Evolutionary conservation across 352 stramenopile species (phyloP).

Genomic region (Globisporangium rhizosaccharum): DNA sequence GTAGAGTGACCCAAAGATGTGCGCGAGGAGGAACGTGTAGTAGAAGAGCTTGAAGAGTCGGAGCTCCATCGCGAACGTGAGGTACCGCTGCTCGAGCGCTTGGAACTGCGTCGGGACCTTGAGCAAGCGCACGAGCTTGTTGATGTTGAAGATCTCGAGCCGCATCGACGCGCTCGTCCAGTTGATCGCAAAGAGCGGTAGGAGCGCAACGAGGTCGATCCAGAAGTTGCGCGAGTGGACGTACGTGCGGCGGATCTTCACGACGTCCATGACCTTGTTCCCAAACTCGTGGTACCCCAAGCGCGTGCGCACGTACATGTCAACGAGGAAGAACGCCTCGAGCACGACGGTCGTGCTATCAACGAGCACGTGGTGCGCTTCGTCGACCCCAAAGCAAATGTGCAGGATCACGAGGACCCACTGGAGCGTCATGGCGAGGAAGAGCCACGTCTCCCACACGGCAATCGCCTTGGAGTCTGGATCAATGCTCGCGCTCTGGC

Average conservation of each 20-base stretch:
- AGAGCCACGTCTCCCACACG: conserved; percentile 37
- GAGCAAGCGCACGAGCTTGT: conserved; percentile 40
- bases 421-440: conserved; percentile 41
- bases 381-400: conserved; percentile 33
- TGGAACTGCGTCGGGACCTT: conserved; percentile 41
- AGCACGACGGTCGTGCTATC: conserved; percentile 28
- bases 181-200: conserved; percentile 38
- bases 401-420: conserved; percentile 36
- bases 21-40: conserved; percentile 44
- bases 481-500: conserved; percentile 20
- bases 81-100: conserved; percentile 35
- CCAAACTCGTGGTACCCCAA: conserved; percentile 43
- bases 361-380: conserved; percentile 12
- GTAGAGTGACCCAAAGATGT: conserved; percentile 49
- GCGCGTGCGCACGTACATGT: conserved; percentile 37
- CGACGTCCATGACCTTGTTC: conserved; percentile 45
- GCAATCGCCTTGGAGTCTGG: conserved; percentile 29
- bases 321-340: conserved; percentile 36
- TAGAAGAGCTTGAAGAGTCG: conserved; percentile 51
- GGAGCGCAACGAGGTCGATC: conserved; percentile 32
- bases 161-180: conserved; percentile 18
- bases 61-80: conserved; percentile 37
- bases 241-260: conserved; percentile 28
- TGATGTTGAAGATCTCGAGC: conserved; percentile 43
- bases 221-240: conserved; percentile 30